Base-by-base conservation (phyloP, 352 stramenopile genomes). In the Globisporangium splendens region DNA sequence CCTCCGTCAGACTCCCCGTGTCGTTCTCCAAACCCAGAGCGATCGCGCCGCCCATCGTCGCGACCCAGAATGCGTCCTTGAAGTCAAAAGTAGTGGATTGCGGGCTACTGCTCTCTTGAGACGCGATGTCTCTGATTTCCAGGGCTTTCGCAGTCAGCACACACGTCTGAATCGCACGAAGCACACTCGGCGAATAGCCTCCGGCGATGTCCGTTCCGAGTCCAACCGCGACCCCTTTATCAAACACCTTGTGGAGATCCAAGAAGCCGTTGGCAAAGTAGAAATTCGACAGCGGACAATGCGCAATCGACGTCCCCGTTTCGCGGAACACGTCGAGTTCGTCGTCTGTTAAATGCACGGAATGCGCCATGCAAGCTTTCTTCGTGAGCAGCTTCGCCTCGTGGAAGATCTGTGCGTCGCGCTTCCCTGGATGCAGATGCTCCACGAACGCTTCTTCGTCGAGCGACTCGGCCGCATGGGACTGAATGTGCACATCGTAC, bases 231-330 rank as follows among this genome's bases (percentile, higher is more conserved):
- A 88, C 64, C 1, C 44, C 28, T 22, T 79, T 77, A 1, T 61
- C 18, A 50, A 74, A 47, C 22, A 91, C 82, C 33, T 88, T 87
- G 28, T 54, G 63, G 47, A 90, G 60, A 43, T 88, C 65, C 21
- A 95, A 52, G 21, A 91, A 74, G 8, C 84, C 73, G 54, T 89
- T 79, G 4, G 79, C 79, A 48, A 98, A 93, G 61, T 83, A 96
- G 55, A 97, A 96, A 56, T 98, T 98, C 24, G 84, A 96, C 28
- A 96, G 69, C 18, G 93, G 88, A 70, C 93, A 98, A 60, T 96
- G 86, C 15, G 89, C 83, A 47, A 97, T 89, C 33, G 77, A 83
- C 22, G 87, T 67, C 22, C 85, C 72, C 0, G 65, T 77, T 43
- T 49, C 20, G 3, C 58, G 56, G 61, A 97, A 72, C 43, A 83